Conservation (phyloP, 768 basidiomycete genomes). For the Hygrophoropsis aurantiaca region DNA sequence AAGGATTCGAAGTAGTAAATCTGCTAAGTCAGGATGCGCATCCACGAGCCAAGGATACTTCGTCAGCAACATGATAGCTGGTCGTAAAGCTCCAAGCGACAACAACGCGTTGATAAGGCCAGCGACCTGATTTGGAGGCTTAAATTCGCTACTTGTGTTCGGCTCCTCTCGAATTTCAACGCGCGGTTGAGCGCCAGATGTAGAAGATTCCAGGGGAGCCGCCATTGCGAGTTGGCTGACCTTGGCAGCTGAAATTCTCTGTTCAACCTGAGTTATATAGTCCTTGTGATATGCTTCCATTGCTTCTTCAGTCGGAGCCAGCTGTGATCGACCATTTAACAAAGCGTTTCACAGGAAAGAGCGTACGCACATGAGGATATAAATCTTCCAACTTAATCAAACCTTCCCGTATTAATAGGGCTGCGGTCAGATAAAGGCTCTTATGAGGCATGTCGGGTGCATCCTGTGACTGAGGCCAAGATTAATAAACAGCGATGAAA, state of each 20-base stretch:
- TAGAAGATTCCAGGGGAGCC: constrained; percentile 66
- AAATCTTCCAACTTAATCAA: constrained; percentile 86
- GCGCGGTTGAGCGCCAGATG: constrained; percentile 40
- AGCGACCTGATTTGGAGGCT: constrained; percentile 73
- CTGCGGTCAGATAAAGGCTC: constrained; percentile 78
- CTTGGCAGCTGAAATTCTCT: constrained; percentile 68
- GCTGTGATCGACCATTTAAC: constrained; percentile 38
- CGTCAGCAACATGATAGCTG: constrained; percentile 75
- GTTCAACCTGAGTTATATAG: constrained; percentile 61
- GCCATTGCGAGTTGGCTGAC: constrained; percentile 82
- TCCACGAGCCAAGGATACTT: constrained; percentile 86
- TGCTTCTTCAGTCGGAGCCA: constrained; percentile 72
- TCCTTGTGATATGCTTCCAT: constrained; percentile 69
- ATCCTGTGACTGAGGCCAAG: constrained; percentile 47
- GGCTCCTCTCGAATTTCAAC: constrained; percentile 37
- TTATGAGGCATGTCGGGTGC: constrained; percentile 62
- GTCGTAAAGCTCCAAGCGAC: constrained; percentile 78
- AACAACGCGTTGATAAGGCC: constrained; percentile 79
- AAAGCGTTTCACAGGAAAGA: background rate
- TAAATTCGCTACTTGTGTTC: constrained; percentile 36
- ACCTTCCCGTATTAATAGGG: constrained; percentile 86
- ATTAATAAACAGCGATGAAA: constrained; percentile 11
- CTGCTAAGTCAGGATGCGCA: constrained; percentile 79
- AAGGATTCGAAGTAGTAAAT: constrained; percentile 78
- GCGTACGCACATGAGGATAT: constrained; percentile 78